Evolutionary conservation across 805 yeast genomes (phyloP).

Genomic region (Starmera amethionina): DNA sequence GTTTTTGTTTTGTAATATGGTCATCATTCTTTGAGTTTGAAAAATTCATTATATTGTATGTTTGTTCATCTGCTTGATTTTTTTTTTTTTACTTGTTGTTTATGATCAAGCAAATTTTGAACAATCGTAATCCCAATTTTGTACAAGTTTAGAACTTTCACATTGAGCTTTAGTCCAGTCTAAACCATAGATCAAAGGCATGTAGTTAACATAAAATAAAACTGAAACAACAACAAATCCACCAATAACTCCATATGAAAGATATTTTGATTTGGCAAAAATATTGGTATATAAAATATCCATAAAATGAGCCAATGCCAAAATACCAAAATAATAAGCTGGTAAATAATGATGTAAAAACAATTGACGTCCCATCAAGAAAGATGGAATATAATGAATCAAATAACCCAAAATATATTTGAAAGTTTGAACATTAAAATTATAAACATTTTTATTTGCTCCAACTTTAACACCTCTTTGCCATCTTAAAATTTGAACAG

Average conservation of each 20-base stretch:
- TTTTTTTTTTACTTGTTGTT: slow-evolving; percentile 23
- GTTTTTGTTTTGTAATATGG: too few relatives aligned
- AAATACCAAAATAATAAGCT: slow-evolving; percentile 78
- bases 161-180: slow-evolving; percentile 74
- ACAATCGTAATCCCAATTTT: slow-evolving; percentile 89
- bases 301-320: slow-evolving; percentile 62
- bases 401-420: slow-evolving; percentile 63
- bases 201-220: slow-evolving; percentile 47
- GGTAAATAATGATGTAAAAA: slow-evolving; percentile 93
- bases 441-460: slow-evolving; percentile 42
- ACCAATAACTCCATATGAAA: slow-evolving; percentile 36
- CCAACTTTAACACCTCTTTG: slow-evolving; percentile 47
- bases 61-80: slow-evolving; percentile 1
- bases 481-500: slow-evolving; percentile 45
- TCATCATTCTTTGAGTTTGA: too few relatives aligned
- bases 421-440: slow-evolving; percentile 54
- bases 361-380: slow-evolving; percentile 85
- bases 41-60: too few relatives aligned
- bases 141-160: slow-evolving; percentile 43
- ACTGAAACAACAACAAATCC: slow-evolving; percentile 39
- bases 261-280: slow-evolving; percentile 29
- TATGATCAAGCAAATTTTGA: slow-evolving; percentile 3
- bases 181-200: slow-evolving; percentile 69
- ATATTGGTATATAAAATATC: slow-evolving; percentile 41
- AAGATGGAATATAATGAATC: slow-evolving; percentile 65